Percentiles rank a stretch among this genome's conserved stretches.
phyloP scores from a whole-genome alignment of 2,329 filamentous ascomycete genomes.

The Capronia coronata region DNA sequence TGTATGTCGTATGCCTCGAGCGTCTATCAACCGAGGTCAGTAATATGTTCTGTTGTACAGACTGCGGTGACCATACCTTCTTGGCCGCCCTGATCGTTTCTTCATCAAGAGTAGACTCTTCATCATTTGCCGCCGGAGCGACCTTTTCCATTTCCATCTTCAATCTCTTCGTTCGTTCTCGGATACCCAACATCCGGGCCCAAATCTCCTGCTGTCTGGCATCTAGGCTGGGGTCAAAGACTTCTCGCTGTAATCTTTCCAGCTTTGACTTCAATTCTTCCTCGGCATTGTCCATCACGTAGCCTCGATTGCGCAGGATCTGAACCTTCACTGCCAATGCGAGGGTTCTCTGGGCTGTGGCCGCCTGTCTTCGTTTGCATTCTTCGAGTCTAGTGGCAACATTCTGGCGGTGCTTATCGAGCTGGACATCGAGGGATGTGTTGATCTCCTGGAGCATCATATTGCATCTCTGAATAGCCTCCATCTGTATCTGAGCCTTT shows the following conservation, averaged over 20 bases:
- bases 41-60: not conserved
- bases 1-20: constrained; percentile 47
- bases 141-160: constrained; percentile 54
- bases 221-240: constrained; percentile 55
- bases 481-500: constrained; percentile 52
- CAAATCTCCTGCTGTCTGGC: constrained; percentile 60
- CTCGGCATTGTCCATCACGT: constrained; percentile 58
- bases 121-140: constrained; percentile 37
- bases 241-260: constrained; percentile 50
- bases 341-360: constrained; percentile 54
- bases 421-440: constrained; percentile 52
- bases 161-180: constrained; percentile 53
- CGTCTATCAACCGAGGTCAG: constrained; percentile 34
- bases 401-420: constrained; percentile 55
- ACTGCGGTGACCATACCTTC: constrained; percentile 44
- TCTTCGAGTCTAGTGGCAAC: constrained; percentile 54
- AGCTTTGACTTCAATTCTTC: constrained; percentile 59
- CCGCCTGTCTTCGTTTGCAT: constrained; percentile 53
- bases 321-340: constrained; percentile 59
- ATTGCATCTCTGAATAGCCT: constrained; percentile 53
- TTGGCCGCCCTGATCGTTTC: constrained; percentile 54
- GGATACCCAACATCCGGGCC: constrained; percentile 58
- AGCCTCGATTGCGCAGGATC: constrained; percentile 56
- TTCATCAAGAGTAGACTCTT: constrained; percentile 47
- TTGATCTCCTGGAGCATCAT: constrained; percentile 60